These are phyloP conservation scores for Phyllostachys edulis DNA, from an alignment of 176 grass and related monocot species.

Conservation along the genomic window DNA sequence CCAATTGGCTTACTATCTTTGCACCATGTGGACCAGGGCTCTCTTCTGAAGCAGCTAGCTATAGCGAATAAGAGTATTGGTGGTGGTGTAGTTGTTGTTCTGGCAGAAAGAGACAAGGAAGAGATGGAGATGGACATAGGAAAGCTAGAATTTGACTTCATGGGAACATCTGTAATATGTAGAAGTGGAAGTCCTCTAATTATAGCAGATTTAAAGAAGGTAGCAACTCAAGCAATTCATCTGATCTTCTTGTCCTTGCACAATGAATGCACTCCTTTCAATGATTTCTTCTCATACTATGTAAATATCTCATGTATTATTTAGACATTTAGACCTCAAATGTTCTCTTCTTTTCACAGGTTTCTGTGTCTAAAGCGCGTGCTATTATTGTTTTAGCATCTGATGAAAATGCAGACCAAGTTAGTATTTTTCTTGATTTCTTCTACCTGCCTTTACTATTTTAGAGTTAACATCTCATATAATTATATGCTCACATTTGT, in stretches of 20 bases:
- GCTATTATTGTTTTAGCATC: slow-evolving; percentile 98
- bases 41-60: slow-evolving; percentile 97
- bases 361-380: slow-evolving; percentile 96
- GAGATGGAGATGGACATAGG: slow-evolving; percentile 94
- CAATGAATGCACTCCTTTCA: not conserved
- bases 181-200: slow-evolving; percentile 94
- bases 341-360: slow-evolving; percentile 37
- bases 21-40: slow-evolving; percentile 55
- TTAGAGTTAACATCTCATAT: slow-evolving; percentile 1
- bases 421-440: slow-evolving; percentile 46
- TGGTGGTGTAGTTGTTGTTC: slow-evolving; percentile 81
- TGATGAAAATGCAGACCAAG: slow-evolving; percentile 98
- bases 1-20: not conserved
- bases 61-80: slow-evolving; percentile 98
- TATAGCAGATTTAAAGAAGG: slow-evolving; percentile 5
- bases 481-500: slow-evolving; percentile 28
- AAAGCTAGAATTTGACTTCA: slow-evolving; percentile 96
- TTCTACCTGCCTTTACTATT: slow-evolving; percentile 11
- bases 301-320: slow-evolving; percentile 28
- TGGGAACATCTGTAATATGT: slow-evolving; percentile 98
- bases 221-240: slow-evolving; percentile 8
- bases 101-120: slow-evolving; percentile 88
- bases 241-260: slow-evolving; percentile 3
- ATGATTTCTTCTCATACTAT: slow-evolving; percentile 23
- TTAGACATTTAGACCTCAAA: slow-evolving; percentile 15